phyloP scores from a whole-genome alignment of 2,329 filamentous ascomycete genomes.

The Cyclaneusma minus region DNA sequence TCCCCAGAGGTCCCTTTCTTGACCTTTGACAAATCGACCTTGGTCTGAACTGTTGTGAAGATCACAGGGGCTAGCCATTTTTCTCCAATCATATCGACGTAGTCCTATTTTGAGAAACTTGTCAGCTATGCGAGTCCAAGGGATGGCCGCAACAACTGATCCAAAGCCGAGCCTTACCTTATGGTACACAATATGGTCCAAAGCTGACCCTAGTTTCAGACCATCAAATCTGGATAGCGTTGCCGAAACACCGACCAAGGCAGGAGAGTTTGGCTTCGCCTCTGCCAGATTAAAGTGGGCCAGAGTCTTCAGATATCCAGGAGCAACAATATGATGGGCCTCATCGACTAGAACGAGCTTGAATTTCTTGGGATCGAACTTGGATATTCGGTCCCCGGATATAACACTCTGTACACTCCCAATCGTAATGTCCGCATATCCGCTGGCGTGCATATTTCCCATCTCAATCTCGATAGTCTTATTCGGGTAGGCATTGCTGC shows the following conservation, averaged over 20 bases:
- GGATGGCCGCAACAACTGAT: conserved; percentile 37
- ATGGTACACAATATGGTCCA: conserved; percentile 94
- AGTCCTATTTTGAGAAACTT: conserved; percentile 35
- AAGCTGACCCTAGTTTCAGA: conserved; percentile 62
- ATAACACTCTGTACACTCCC: conserved; percentile 78
- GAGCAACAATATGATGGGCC: conserved; percentile 88
- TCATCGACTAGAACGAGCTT: conserved; percentile 93
- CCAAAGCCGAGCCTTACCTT: conserved; percentile 53
- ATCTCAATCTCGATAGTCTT: conserved; percentile 85
- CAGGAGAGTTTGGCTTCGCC: conserved; percentile 33
- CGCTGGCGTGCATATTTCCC: conserved; percentile 62
- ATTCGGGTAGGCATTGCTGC: conserved; percentile 61
- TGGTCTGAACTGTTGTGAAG: conserved; percentile 82
- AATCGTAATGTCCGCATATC: conserved; percentile 79
- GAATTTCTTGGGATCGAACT: conserved; percentile 66
- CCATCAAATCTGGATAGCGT: conserved; percentile 69
- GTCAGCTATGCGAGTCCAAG: conserved; percentile 4
- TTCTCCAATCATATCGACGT: conserved; percentile 68
- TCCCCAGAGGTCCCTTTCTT: conserved; percentile 53
- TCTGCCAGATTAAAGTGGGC: conserved; percentile 61
- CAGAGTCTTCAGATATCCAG: conserved; percentile 59
- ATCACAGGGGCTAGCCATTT: conserved; percentile 87
- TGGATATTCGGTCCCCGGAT: conserved; percentile 60
- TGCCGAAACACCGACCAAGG: conserved; percentile 81
- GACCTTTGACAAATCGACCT: conserved; percentile 63